Conservation (phyloP, 768 basidiomycete species). For the Inosperma sp. region DNA sequence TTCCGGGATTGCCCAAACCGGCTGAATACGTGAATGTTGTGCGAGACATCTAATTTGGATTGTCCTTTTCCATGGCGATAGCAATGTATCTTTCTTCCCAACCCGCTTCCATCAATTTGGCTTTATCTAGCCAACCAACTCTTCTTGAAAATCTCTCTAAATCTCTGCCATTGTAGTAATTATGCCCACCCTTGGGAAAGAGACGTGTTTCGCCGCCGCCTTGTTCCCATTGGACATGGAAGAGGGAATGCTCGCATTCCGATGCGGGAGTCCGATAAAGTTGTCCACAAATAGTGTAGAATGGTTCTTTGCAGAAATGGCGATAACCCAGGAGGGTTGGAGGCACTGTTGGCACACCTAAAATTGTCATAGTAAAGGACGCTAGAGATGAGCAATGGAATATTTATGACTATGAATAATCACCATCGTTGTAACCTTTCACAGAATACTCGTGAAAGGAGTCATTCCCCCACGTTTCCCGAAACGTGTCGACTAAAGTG, state of each 20-base stretch:
- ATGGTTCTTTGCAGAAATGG: conserved; percentile 44
- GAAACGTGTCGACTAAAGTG: conserved; percentile 32
- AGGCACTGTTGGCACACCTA: conserved; percentile 58
- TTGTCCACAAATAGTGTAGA: conserved; percentile 46
- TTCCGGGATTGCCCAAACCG: too few relatives aligned
- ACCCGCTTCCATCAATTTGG: conserved; percentile 29
- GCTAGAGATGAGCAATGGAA: not conserved
- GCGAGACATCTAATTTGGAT: not conserved
- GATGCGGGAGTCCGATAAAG: conserved; percentile 44
- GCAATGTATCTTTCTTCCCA: conserved; percentile 45
- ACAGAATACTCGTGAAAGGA: conserved; percentile 45
- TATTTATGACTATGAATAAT: conserved; percentile 1
- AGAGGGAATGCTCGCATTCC: conserved; percentile 45
- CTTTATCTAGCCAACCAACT: conserved; percentile 39
- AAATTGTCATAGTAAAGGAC: conserved; percentile 3
- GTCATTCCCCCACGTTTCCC: conserved; percentile 31
- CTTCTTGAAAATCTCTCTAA: conserved; percentile 43
- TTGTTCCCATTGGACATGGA: conserved; percentile 29
- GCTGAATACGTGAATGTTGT: not conserved
- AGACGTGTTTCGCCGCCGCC: conserved; percentile 17
- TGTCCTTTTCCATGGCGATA: conserved; percentile 10
- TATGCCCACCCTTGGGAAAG: conserved; percentile 55
- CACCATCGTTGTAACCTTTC: conserved; percentile 56
- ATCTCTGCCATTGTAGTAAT: conserved; percentile 56
- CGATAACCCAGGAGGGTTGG: conserved; percentile 47